These are phyloP conservation scores for Pythium sp. DNA, from an alignment of 352 stramenopile species.

Conservation along the genomic window DNA sequence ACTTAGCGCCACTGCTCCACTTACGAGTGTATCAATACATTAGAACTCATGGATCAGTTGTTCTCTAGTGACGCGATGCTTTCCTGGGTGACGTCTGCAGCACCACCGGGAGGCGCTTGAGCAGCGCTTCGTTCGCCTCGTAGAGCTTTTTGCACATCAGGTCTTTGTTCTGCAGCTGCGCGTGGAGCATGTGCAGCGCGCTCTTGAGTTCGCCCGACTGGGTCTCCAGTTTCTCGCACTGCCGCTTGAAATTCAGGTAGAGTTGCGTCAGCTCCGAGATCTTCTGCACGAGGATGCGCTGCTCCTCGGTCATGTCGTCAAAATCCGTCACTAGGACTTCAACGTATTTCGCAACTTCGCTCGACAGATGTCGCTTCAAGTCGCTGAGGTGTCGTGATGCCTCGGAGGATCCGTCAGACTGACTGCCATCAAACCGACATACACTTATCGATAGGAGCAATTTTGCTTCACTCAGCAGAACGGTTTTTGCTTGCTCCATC, in stretches of 20 bases:
- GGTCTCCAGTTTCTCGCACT: constrained; percentile 39
- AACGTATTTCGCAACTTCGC: constrained; percentile 47
- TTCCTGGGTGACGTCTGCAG: constrained; percentile 8
- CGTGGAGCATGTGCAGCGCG: constrained; percentile 30
- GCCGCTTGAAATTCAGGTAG: constrained; percentile 57
- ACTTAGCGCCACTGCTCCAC: not conserved
- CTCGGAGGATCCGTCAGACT: not conserved
- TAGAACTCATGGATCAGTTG: too few relatives aligned
- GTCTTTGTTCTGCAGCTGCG: constrained; percentile 52
- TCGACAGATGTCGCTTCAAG: constrained; percentile 43
- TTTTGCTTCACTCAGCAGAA: constrained; percentile 47
- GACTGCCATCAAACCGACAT: not conserved
- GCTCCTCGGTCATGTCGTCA: constrained; percentile 54
- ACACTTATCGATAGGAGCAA: constrained; percentile 29
- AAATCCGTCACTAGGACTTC: constrained; percentile 49
- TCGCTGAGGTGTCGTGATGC: constrained; percentile 28
- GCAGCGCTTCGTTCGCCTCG: constrained; percentile 55
- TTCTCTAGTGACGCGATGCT: not conserved
- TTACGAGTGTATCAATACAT: not conserved
- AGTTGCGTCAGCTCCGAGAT: constrained; percentile 58
- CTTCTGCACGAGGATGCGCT: constrained; percentile 49
- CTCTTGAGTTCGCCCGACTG: constrained; percentile 32
- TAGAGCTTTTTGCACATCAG: constrained; percentile 60
- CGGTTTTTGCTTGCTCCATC: constrained; percentile 41
- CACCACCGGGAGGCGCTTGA: constrained; percentile 36